Conservation (phyloP, 257 asterid genomes). For the Ocimum tenuiflorum region DNA sequence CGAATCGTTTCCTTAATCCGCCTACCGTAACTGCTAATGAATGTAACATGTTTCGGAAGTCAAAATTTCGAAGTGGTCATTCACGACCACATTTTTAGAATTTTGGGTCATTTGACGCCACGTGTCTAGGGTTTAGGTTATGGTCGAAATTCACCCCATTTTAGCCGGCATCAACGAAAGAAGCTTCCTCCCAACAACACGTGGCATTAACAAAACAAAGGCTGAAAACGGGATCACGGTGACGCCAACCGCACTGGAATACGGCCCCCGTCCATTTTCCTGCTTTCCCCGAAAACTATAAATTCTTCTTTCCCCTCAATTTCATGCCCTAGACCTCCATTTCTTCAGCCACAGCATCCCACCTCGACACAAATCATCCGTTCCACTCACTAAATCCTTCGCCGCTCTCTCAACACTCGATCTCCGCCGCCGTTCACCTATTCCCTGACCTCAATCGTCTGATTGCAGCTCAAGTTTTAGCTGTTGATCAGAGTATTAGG, state of each 20-base stretch:
- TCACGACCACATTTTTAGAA: too few relatives aligned
- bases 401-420: background rate
- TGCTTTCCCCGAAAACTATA: slow-evolving; percentile 47
- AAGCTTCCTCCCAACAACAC: background rate
- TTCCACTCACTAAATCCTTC: background rate
- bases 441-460: slow-evolving; percentile 9
- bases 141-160: too few relatives aligned
- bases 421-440: slow-evolving; percentile 2
- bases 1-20: too few relatives aligned
- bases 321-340: slow-evolving; percentile 42
- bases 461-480: slow-evolving; percentile 25
- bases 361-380: slow-evolving; percentile 13
- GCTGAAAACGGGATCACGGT: slow-evolving; percentile 14
- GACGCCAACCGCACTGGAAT: slow-evolving; percentile 31
- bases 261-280: slow-evolving; percentile 21
- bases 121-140: too few relatives aligned
- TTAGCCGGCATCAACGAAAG: too few relatives aligned
- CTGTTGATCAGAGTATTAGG: slow-evolving; percentile 17
- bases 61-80: too few relatives aligned
- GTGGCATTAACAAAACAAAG: background rate
- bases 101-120: too few relatives aligned
- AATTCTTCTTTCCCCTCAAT: slow-evolving; percentile 28
- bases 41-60: too few relatives aligned
- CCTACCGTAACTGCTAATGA: too few relatives aligned
- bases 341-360: slow-evolving; percentile 38